These are phyloP conservation scores for Chlorella sp. DNA, from an alignment of 139 green algal genomes.

Conservation along the genomic window DNA sequence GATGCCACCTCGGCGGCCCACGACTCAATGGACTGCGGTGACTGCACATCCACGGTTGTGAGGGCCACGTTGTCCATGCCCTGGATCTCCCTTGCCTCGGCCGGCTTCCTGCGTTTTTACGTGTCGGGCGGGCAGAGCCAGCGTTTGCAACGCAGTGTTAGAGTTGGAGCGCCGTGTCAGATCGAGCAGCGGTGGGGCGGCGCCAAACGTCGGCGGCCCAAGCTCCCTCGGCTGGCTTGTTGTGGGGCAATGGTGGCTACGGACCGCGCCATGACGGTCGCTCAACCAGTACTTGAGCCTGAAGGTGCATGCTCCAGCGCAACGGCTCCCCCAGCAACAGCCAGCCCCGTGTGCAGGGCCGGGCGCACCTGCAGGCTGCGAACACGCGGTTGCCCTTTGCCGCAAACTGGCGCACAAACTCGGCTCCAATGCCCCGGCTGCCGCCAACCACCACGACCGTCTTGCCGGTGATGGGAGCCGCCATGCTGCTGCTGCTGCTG, in stretches of 20 bases:
- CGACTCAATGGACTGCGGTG: slow-evolving; percentile 6
- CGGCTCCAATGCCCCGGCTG: slow-evolving; percentile 21
- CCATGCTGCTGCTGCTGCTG: not conserved
- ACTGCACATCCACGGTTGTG: slow-evolving; percentile 26
- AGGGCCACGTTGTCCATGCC: slow-evolving; percentile 1
- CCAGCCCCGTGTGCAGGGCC: too few relatives aligned
- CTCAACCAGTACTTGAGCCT: too few relatives aligned
- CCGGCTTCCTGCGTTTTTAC: slow-evolving; percentile 4
- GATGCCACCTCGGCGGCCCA: slow-evolving; percentile 26
- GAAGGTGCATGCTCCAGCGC: not conserved
- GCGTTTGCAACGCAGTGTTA: too few relatives aligned
- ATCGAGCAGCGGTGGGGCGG: too few relatives aligned
- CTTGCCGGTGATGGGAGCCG: slow-evolving; percentile 25
- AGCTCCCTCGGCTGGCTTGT: too few relatives aligned
- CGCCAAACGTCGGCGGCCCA: too few relatives aligned
- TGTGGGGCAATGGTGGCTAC: too few relatives aligned
- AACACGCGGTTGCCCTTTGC: slow-evolving; percentile 43
- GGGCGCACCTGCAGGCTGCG: slow-evolving; percentile 25
- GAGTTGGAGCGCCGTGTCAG: too few relatives aligned
- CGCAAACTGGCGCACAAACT: slow-evolving; percentile 36
- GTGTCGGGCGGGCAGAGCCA: too few relatives aligned
- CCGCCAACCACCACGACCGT: slow-evolving; percentile 39
- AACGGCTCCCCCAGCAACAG: not conserved
- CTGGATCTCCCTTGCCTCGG: slow-evolving; percentile 30
- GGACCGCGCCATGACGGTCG: too few relatives aligned